These are phyloP conservation scores for Yamadazyma laniorum DNA, from an alignment of 805 yeast species.

Conservation along the genomic window DNA sequence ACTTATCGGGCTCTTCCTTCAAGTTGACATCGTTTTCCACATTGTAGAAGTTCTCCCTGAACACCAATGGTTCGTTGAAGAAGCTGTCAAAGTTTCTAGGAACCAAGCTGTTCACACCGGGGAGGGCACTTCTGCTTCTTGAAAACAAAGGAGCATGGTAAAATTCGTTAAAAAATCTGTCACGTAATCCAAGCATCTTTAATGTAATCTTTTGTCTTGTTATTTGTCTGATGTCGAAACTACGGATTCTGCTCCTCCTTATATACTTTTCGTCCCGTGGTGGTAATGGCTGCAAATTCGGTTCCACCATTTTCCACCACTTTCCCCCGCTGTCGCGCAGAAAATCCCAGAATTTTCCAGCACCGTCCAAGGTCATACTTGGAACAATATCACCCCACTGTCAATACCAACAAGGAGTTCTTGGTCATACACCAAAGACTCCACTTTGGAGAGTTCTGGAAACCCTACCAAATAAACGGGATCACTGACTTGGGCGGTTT, in stretches of 20 bases:
- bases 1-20: constrained; percentile 22
- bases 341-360: constrained; percentile 4
- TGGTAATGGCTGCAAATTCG: constrained; percentile 10
- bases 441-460: constrained; percentile 22
- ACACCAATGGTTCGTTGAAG: constrained; percentile 10
- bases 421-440: constrained; percentile 11
- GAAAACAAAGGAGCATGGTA: constrained; percentile 3
- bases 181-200: constrained; percentile 10
- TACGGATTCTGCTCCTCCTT: constrained; percentile 1
- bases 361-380: not conserved
- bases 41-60: constrained; percentile 10
- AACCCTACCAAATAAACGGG: constrained; percentile 22
- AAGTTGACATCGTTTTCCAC: constrained; percentile 15
- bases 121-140: constrained; percentile 8
- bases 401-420: constrained; percentile 14
- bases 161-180: constrained; percentile 8
- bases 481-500: constrained; percentile 4
- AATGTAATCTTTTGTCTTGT: not conserved
- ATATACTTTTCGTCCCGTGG: constrained; percentile 6
- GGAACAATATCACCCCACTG: constrained; percentile 5
- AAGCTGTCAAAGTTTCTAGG: constrained; percentile 7
- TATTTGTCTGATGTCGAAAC: not conserved
- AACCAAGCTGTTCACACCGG: constrained; percentile 4
- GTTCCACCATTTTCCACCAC: not conserved
- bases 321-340: too few relatives aligned